A percentile compares a stretch with the other conserved stretches of the same genome.
Conservation (phyloP, 2,329 filamentous ascomycete species). For the Malbranchea zuffiana region DNA sequence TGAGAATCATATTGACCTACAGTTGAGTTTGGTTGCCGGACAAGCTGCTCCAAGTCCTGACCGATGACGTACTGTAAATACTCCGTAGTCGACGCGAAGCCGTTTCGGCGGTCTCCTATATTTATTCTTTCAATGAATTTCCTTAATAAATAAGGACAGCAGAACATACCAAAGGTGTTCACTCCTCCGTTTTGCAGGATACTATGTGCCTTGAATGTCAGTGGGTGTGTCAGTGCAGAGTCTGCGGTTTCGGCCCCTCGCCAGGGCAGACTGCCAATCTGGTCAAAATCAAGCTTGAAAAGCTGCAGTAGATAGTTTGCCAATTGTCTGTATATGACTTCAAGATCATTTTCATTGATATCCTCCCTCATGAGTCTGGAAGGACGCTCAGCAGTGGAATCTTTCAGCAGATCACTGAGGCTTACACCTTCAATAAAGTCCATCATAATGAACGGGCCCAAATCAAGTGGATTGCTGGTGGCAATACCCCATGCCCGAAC, state of each 20-base stretch:
- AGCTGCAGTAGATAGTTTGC: constrained; percentile 23
- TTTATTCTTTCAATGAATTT: constrained; percentile 14
- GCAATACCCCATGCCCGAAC: constrained; percentile 22
- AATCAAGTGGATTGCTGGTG: constrained; percentile 19
- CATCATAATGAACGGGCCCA: constrained; percentile 26
- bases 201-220: constrained; percentile 26
- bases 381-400: constrained; percentile 31
- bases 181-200: constrained; percentile 26
- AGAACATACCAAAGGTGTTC: constrained; percentile 19
- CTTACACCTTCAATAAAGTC: constrained; percentile 21
- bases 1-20: constrained; percentile 20
- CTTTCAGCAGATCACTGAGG: constrained; percentile 18
- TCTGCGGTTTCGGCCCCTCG: constrained; percentile 14
- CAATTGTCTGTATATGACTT: constrained; percentile 21
- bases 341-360: constrained; percentile 20
- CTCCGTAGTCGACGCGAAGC: constrained; percentile 23
- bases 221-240: constrained; percentile 17
- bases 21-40: constrained; percentile 25
- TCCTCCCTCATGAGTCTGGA: constrained; percentile 31
- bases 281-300: constrained; percentile 23
- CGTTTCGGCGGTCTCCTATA: constrained; percentile 19
- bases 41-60: constrained; percentile 28
- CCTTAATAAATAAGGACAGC: constrained; percentile 5
- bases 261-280: constrained; percentile 21
- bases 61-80: constrained; percentile 26